Percentiles rank a stretch among this genome's conserved stretches.
These are phyloP conservation scores for Pilobolus umbonatus DNA, from an alignment of 192 early-diverging fungal genomes.

Conservation along the genomic window DNA sequence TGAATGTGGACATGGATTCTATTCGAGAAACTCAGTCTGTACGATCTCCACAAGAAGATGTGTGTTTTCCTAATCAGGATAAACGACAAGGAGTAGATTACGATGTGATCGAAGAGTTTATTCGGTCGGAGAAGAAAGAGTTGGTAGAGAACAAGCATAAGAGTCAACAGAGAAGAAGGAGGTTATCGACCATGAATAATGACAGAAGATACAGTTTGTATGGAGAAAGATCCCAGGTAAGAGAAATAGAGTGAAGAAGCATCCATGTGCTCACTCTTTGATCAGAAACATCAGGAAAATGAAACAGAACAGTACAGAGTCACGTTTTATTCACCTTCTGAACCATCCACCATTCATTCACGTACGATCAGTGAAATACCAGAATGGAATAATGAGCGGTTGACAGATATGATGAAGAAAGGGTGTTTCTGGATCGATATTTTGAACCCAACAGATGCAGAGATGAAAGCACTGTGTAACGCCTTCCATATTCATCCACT, in stretches of 20 bases:
- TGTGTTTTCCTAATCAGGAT: constrained; percentile 22
- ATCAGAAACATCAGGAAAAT: constrained; percentile 14
- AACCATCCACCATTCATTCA: constrained; percentile 29
- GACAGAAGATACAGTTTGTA: constrained; percentile 22
- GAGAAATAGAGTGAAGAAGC: neutral
- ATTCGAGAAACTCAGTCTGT: neutral
- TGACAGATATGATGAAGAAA: constrained; percentile 27
- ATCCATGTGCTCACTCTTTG: neutral
- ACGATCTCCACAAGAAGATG: constrained; percentile 21
- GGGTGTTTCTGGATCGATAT: constrained; percentile 63
- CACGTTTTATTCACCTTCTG: constrained; percentile 23
- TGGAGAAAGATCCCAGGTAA: constrained; percentile 26
- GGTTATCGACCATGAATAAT: constrained; percentile 22
- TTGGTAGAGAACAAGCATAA: neutral
- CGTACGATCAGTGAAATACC: constrained; percentile 26
- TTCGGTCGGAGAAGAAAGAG: constrained; percentile 12
- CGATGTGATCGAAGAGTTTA: constrained; percentile 19
- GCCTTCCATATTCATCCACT: constrained; percentile 74
- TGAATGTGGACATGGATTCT: constrained; percentile 1
- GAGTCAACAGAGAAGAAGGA: neutral
- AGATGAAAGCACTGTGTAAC: constrained; percentile 54
- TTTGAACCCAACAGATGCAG: constrained; percentile 44
- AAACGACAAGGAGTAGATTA: constrained; percentile 18
- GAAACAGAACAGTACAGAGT: constrained; percentile 23
- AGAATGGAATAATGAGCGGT: constrained; percentile 1